Evolutionary conservation across 2,329 filamentous ascomycete genomes (phyloP).

Genomic region (Trichoderma sp.): DNA sequence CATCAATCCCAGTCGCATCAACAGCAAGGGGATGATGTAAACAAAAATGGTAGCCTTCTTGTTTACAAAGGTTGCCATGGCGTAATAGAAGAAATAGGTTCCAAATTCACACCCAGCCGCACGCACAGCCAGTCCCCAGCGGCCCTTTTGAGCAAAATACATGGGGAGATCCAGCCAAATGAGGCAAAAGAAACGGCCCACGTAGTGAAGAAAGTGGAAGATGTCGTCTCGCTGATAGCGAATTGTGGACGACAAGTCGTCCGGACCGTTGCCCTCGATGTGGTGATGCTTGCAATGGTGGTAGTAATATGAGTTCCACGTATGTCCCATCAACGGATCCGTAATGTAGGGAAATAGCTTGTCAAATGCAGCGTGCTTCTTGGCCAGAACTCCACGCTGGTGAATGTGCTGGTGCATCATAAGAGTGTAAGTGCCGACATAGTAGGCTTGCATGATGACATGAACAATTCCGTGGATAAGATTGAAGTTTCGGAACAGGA

Average conservation of each 20-base stretch:
- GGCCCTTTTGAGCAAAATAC: constrained; percentile 67
- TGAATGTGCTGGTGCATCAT: constrained; percentile 87
- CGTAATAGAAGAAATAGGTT: constrained; percentile 51
- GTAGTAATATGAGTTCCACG: constrained; percentile 82
- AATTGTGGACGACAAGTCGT: constrained; percentile 72
- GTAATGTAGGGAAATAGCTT: constrained; percentile 66
- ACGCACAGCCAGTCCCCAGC: constrained; percentile 51
- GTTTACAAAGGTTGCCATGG: constrained; percentile 48
- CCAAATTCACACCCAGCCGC: constrained; percentile 59
- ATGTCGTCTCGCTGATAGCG: constrained; percentile 70
- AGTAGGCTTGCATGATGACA: constrained; percentile 62
- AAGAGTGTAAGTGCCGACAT: constrained; percentile 70
- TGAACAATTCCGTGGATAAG: constrained; percentile 67
- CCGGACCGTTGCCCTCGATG: constrained; percentile 74
- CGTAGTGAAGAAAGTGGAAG: constrained; percentile 65
- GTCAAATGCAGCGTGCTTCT: constrained; percentile 56
- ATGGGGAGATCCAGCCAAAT: constrained; percentile 72
- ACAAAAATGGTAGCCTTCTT: constrained; percentile 59
- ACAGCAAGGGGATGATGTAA: constrained; percentile 61
- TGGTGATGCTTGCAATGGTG: constrained; percentile 87
- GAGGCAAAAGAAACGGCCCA: constrained; percentile 69
- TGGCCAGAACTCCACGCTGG: constrained; percentile 63
- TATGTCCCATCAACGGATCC: constrained; percentile 77
- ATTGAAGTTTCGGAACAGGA: constrained; percentile 63
- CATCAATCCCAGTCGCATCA: constrained; percentile 71